Evolutionary conservation across 805 yeast genomes (phyloP), one percentile per base, ranked within the genome.

Genomic region (Suhomyces faveliae): DNA sequence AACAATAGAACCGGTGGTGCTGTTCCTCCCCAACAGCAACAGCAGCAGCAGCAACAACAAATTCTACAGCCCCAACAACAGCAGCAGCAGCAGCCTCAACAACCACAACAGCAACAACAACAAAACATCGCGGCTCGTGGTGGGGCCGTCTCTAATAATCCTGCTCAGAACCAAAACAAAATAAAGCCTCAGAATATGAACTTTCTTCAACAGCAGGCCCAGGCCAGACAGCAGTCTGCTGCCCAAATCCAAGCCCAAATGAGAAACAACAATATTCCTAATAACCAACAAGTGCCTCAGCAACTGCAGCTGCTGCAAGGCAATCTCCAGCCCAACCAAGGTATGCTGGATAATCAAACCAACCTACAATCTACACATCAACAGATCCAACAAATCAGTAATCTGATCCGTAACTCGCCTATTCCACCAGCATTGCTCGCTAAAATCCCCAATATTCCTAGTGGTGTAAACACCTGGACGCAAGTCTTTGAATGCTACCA

Each of bases 401-500:
- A 64, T 43, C 61, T 77, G 53, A 73, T 87, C 60, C 79, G 84
- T 51, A 81, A 80, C 38, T 69, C 81, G 2, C 89, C 88, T 3
- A 88, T 90, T 43, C 96, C 96, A 0, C 79, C 78, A 12, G 79
- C 81, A 2, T 63, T 89, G 21, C 66, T 89, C 17, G 73, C 77
- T 45, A 80, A 80, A 57, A 78, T 89, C 41, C 95, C 96, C 8
- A 84, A 79, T 41, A 71, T 89, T 27, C 97, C 97, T 0, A 84
- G 84, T 11, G 85, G 83, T 43, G 84, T 84, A 23, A 84, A 79
- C 55, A 87, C 95, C 5, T 90, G 96, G 96, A 79, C 81, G 19
- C 87, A 83, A 60, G 81, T 89, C 23, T 80, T 83, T 63, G 85
- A 83, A 37, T 76, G 83, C 55, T 66, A 82, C 39, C 78, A 80